A percentile compares a stretch with the other conserved stretches of the same genome.
These are phyloP conservation scores for Cucurbita argyrosperma DNA, from an alignment of 306 rosid genomes.

Conservation along the genomic window DNA sequence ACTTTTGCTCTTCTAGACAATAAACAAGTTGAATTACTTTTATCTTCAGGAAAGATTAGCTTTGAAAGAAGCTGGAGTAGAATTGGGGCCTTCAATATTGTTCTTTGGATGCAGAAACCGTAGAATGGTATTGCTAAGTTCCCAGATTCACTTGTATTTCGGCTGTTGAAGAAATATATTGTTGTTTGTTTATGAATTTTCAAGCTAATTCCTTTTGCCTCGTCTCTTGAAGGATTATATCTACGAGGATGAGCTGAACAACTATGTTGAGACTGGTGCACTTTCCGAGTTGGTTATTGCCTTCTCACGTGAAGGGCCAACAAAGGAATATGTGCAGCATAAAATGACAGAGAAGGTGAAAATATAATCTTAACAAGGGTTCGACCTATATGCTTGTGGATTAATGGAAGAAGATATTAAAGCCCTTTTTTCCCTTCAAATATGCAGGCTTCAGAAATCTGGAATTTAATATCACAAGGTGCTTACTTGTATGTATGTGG, in stretches of 20 bases:
- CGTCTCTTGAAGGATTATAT: slow-evolving; percentile 56
- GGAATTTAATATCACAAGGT: slow-evolving; percentile 75
- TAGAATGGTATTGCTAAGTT: slow-evolving; percentile 42
- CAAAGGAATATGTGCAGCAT: slow-evolving; percentile 90
- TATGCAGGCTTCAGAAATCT: slow-evolving; percentile 73
- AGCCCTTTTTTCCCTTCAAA: background rate
- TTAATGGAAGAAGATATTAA: background rate
- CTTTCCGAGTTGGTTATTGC: slow-evolving; percentile 84
- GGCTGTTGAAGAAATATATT: background rate
- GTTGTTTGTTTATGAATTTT: background rate
- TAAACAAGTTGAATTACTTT: background rate
- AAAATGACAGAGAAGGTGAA: slow-evolving; percentile 79
- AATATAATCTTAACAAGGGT: background rate
- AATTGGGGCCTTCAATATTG: slow-evolving; percentile 59
- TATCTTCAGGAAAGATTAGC: slow-evolving; percentile 70
- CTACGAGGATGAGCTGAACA: slow-evolving; percentile 75
- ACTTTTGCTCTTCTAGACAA: background rate
- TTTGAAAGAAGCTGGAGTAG: slow-evolving; percentile 58
- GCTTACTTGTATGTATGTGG: slow-evolving; percentile 89
- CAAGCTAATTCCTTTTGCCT: background rate
- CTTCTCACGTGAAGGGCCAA: slow-evolving; percentile 88
- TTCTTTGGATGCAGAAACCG: slow-evolving; percentile 95
- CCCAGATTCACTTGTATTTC: background rate
- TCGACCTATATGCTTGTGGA: background rate
- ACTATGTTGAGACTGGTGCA: slow-evolving; percentile 50